These are phyloP conservation scores for Cyphellophora europaea DNA, from an alignment of 2,329 filamentous ascomycete genomes.

Conservation along the genomic window DNA sequence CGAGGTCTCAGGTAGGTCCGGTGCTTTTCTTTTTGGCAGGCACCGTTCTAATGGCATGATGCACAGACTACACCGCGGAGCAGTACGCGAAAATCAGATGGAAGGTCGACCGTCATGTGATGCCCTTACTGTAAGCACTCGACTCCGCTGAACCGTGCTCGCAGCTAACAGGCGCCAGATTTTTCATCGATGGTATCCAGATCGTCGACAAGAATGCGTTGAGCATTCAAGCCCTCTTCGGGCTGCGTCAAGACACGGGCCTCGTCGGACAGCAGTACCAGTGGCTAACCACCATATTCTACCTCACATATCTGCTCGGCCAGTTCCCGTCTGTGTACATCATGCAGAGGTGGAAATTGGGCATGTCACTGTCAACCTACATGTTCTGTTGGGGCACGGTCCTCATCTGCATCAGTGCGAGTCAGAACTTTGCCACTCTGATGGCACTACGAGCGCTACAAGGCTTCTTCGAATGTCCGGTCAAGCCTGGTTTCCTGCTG, in stretches of 20 bases:
- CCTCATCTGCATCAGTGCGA: too few species aligned
- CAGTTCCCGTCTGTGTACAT: conserved; percentile 25
- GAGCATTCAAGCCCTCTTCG: conserved; percentile 29
- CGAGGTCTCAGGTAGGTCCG: too few species aligned
- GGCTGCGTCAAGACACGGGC: conserved; percentile 23
- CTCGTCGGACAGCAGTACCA: conserved; percentile 20
- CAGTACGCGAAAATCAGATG: conserved; percentile 29
- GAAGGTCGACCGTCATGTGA: conserved; percentile 37
- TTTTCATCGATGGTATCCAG: conserved; percentile 39
- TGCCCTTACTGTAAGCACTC: conserved; percentile 38
- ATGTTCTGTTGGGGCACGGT: conserved; percentile 25
- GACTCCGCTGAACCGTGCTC: too few species aligned
- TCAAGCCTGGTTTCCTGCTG: too few species aligned
- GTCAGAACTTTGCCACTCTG: too few species aligned
- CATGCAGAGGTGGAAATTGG: conserved; percentile 21
- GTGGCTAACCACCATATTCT: conserved; percentile 17
- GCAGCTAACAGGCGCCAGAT: conserved; percentile 9
- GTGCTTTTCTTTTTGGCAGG: too few species aligned
- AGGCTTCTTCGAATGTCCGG: too few species aligned
- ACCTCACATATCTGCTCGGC: conserved; percentile 23
- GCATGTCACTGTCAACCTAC: conserved; percentile 19
- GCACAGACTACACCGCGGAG: conserved; percentile 28
- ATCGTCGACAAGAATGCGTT: conserved; percentile 39
- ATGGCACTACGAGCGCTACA: too few species aligned
- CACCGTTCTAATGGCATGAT: too few species aligned